Conservation (phyloP, 768 basidiomycete genomes). For the Boletus rubescentipes region DNA sequence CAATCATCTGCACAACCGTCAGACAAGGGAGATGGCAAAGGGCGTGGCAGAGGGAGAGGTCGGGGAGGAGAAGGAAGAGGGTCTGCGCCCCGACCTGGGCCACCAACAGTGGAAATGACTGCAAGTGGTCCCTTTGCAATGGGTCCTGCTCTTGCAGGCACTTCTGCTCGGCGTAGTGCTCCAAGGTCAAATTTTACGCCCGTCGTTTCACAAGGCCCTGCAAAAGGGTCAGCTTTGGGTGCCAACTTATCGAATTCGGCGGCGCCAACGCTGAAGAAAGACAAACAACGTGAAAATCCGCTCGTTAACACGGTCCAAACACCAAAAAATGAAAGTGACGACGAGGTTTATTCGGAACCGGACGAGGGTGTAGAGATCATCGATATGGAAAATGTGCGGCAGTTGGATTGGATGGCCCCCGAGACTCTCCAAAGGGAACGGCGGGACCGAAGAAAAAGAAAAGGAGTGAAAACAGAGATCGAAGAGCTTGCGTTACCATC, state of each 20-base stretch:
- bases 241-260: conserved; percentile 49
- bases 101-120: conserved; percentile 66
- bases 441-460: conserved; percentile 36
- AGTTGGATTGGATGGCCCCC: conserved; percentile 90
- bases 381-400: conserved; percentile 73
- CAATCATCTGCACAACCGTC: conserved; percentile 34
- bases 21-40: conserved; percentile 44
- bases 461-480: conserved; percentile 41
- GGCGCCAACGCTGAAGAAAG: conserved; percentile 51
- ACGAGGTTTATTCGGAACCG: conserved; percentile 79
- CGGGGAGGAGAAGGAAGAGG: conserved; percentile 55
- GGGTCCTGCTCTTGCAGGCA: conserved; percentile 72
- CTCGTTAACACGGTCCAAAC: conserved; percentile 23
- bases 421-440: conserved; percentile 62
- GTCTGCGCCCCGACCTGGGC: conserved; percentile 40
- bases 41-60: conserved; percentile 50
- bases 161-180: conserved; percentile 46
- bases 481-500: conserved; percentile 38
- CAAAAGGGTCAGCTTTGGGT: conserved; percentile 41
- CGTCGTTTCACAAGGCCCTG: conserved; percentile 40
- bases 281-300: conserved; percentile 33
- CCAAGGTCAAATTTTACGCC: conserved; percentile 60
- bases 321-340: conserved; percentile 46
- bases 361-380: conserved; percentile 87
- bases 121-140: conserved; percentile 88